Evolutionary conservation across 1,284 basidiomycete genomes (phyloP).

Genomic region (Heliocybe sulcata): DNA sequence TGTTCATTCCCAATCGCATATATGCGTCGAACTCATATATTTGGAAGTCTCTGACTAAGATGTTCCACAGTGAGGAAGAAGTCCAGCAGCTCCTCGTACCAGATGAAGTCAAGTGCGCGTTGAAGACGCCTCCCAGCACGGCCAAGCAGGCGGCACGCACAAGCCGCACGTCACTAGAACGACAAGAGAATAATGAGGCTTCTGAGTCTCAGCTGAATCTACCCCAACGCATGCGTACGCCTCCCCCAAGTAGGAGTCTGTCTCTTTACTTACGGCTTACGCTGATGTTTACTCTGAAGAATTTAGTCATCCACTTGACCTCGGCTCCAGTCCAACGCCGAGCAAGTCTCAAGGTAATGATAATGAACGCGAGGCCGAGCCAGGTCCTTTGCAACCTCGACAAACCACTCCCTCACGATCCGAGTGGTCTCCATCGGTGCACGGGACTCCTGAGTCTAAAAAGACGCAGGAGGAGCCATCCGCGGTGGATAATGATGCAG

Average conservation of each 20-base stretch:
- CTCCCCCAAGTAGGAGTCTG: not conserved
- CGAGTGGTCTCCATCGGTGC: slow-evolving; percentile 3
- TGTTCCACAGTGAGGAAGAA: not conserved
- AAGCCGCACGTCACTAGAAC: too few species aligned
- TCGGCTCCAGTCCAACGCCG: slow-evolving; percentile 3
- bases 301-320: slow-evolving; percentile 1
- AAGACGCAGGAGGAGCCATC: not conserved
- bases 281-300: not conserved
- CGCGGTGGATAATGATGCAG: not conserved
- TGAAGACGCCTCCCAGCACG: not conserved
- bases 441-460: not conserved
- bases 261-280: not conserved
- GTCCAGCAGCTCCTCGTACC: not conserved
- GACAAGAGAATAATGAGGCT: too few species aligned
- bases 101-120: not conserved
- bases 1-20: not conserved
- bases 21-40: not conserved
- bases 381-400: not conserved
- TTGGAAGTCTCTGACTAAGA: not conserved
- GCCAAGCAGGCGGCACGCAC: not conserved
- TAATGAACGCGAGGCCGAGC: not conserved
- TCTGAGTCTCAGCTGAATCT: too few species aligned
- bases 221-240: not conserved
- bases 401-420: slow-evolving; percentile 2
- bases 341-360: not conserved